Evolutionary conservation across 2,329 filamentous ascomycete species (phyloP), one percentile per base, ranked within the genome.

Genomic region (Xylaria arbuscula): DNA sequence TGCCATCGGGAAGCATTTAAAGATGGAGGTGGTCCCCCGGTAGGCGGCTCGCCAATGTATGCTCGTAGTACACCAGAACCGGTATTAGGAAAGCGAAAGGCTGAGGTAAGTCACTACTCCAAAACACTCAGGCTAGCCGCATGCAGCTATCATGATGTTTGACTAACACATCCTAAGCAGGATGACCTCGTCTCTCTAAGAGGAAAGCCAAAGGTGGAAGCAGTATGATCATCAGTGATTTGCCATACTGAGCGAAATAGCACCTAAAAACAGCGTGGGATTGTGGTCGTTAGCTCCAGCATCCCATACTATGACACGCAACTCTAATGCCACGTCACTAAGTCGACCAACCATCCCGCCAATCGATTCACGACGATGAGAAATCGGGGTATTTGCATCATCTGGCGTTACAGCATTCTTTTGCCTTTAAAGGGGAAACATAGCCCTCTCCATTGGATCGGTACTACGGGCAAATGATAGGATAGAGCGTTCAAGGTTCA

Each of bases 1-100:
- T 99, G 96, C 78, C 93, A 95, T 78, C 88, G 89, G 19, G 95
- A 98, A 81, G 92, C 93, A 38, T 91, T 88, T 42, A 91, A 89
- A 76, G 90, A 91, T 72, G 86, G 87, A 8, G 84, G 83, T 53
- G 81, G 47, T 5, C 47, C 47, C 9, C 47, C 47, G 8, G 9
- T 50, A 22, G 24, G 28, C 17, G 22, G 78, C 34, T 83, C 74
- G n/a, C 70, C 74, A 1, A 55, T 67, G 65, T 77, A 81, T 68
- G 74, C 83, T 65, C 74, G 85, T 77, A 76, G 84, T 71, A 90
- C 88, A 5, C 89, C 89, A 1, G 90, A 92, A 76, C 88, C 87
- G 15, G 83, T 92, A 34, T 78, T 92, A 72, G 91, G 91, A 58
- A 94, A 94, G 81, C 84, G 92, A 69, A 94, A 94, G 80, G 91